Conservation (phyloP, 106 monocot species). For the Dioscorea zingiberensis region DNA sequence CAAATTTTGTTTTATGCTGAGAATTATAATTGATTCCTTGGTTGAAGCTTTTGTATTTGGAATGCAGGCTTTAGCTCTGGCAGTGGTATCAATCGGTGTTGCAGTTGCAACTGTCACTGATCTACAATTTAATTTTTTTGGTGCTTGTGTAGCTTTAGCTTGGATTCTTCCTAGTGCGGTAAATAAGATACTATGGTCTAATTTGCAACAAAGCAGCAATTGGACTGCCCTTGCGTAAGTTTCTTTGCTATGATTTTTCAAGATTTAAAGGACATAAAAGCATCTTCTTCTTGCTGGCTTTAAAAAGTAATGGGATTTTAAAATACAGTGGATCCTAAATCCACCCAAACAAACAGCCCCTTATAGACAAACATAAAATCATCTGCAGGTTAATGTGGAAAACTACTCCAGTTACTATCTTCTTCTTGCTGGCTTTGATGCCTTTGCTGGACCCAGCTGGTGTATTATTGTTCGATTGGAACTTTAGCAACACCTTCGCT, state of each 20-base stretch:
- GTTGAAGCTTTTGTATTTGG: background rate
- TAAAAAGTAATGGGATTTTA: too few relatives aligned
- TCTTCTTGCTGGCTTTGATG: conserved; percentile 92
- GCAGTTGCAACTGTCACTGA: conserved; percentile 90
- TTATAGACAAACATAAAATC: conserved; percentile 6
- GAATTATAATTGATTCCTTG: background rate
- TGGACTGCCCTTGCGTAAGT: conserved; percentile 99
- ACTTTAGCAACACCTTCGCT: conserved; percentile 44
- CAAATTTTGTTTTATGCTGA: background rate
- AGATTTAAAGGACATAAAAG: background rate
- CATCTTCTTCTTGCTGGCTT: too few relatives aligned
- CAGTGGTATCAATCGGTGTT: conserved; percentile 73
- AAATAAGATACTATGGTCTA: conserved; percentile 95
- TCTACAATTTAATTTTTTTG: conserved; percentile 91
- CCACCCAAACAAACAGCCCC: too few relatives aligned
- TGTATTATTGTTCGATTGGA: conserved; percentile 65
- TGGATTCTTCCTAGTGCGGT: conserved; percentile 93
- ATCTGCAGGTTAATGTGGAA: conserved; percentile 93
- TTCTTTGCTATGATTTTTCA: background rate
- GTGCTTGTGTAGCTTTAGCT: conserved; percentile 82
- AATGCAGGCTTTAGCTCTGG: conserved; percentile 65
- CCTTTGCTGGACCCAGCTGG: conserved; percentile 90
- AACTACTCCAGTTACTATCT: conserved; percentile 82
- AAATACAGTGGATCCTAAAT: too few relatives aligned
- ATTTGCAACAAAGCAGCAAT: conserved; percentile 79